These are phyloP conservation scores for Alisma plantagoaquatica DNA, from an alignment of 106 monocot genomes.

Conservation along the genomic window DNA sequence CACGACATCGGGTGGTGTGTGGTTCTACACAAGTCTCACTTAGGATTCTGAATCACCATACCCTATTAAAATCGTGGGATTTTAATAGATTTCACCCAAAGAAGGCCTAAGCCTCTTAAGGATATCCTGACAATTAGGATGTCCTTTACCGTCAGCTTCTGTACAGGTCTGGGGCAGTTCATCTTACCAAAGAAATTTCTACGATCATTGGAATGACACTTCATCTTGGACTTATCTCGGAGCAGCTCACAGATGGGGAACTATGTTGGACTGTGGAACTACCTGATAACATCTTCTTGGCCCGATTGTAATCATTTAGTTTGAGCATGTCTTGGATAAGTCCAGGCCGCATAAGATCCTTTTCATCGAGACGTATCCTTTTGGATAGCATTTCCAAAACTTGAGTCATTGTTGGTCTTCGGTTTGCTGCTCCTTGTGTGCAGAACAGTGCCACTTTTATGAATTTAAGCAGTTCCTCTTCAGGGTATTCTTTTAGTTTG, in stretches of 20 bases:
- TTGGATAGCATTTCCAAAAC: constrained; percentile 59
- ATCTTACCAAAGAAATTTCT: too few relatives aligned
- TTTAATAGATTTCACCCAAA: too few relatives aligned
- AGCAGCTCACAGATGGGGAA: background rate
- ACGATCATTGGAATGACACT: too few relatives aligned
- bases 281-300: background rate
- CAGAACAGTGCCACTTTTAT: constrained; percentile 55
- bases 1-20: too few relatives aligned
- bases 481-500: constrained; percentile 28
- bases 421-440: constrained; percentile 26
- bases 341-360: constrained; percentile 28
- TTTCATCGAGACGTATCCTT: constrained; percentile 28
- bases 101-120: too few relatives aligned
- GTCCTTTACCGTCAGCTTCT: too few relatives aligned
- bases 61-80: too few relatives aligned
- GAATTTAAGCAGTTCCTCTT: constrained; percentile 48
- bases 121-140: too few relatives aligned
- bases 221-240: constrained; percentile 23
- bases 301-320: background rate
- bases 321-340: constrained; percentile 4
- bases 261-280: background rate
- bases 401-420: constrained; percentile 45
- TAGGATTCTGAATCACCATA: too few relatives aligned
- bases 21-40: too few relatives aligned
- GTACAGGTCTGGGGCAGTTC: too few relatives aligned